These are phyloP conservation scores for Toxoplasma gondii DNA, from an alignment of 169 alveolate species.

Conservation along the genomic window DNA sequence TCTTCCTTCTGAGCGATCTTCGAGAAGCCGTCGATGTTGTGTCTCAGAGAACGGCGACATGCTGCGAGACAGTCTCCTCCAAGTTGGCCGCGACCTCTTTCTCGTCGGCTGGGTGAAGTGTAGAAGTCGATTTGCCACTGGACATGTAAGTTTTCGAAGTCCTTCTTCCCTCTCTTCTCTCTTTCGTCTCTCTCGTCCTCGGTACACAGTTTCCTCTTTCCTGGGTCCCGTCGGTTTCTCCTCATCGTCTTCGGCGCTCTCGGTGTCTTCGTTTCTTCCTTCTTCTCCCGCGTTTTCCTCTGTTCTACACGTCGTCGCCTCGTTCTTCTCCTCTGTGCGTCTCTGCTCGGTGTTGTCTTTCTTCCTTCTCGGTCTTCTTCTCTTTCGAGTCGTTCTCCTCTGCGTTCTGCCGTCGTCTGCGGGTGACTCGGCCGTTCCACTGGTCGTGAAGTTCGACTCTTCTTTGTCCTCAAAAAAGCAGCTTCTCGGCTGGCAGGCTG, in stretches of 20 bases:
- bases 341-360: neutral
- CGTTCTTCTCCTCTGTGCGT: too few relatives aligned
- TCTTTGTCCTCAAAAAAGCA: too few relatives aligned
- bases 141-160: slow-evolving; percentile 15
- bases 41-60: slow-evolving; percentile 23
- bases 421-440: too few relatives aligned
- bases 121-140: slow-evolving; percentile 39
- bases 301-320: too few relatives aligned
- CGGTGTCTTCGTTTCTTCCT: neutral
- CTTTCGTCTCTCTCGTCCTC: neutral
- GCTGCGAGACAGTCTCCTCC: slow-evolving; percentile 25
- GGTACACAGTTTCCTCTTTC: neutral
- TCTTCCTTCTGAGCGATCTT: too few relatives aligned
- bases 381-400: neutral
- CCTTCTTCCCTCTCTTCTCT: neutral
- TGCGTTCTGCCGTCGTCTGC: too few relatives aligned
- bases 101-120: slow-evolving; percentile 63
- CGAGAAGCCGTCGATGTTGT: too few relatives aligned
- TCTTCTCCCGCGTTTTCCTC: too few relatives aligned
- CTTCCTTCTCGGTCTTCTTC: neutral
- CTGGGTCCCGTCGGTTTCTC: neutral
- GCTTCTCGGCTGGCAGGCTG: too few relatives aligned
- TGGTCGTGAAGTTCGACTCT: too few relatives aligned
- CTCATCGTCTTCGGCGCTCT: neutral
- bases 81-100: slow-evolving; percentile 22